Evolutionary conservation across 495 filamentous ascomycete genomes (phyloP), one percentile per base, ranked within the genome.

Genomic region (Aspergillus cristatus): DNA sequence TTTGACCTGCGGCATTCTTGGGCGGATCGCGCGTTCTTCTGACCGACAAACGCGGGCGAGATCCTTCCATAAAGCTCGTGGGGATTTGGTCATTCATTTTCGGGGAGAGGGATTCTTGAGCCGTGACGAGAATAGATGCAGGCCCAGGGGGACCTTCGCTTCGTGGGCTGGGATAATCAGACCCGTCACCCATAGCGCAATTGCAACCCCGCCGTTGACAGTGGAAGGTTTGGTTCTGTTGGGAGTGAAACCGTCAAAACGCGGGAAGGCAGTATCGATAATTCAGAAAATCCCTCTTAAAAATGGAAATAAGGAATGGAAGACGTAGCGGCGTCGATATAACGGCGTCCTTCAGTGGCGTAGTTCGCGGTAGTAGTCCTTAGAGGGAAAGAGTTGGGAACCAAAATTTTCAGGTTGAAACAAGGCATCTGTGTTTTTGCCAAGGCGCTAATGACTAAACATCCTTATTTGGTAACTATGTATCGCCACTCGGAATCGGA

Each of bases 1-100:
- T 86, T 45, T 82, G 75, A 8, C 79, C 78, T n/a, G 84, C 66
- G 2, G 57, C 36, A 51, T 86, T 86, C 60, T 70, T 70, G 18
- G 72, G 73, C 11, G 77, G 75, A 54, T 80, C 74, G 26, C 71
- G 58, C 38, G 60, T 68, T 41, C 66, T 55, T 54, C 64, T 65
- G 34, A 69, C 58, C 32, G 67, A 66, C 38, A 70, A 47, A 40
- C 60, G 58, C 42, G 66, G 60, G 46, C 63, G 65, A 38, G 63
- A 43, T 32, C 61, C 65, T 33, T 65, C 66, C 38, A 65, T 49
- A 35, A 63, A 58, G 37, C 50, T 55, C 8, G 66, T 50, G 15
- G 57, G 51, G 14, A 48, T 41, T 37, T 63, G 57, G 17, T 70
- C 58, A 45, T 54, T 50, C 60, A 69, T 71, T 48, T 61, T 65